Base-by-base conservation (phyloP, 2,329 filamentous ascomycete genomes). In the Aspergillus quadrilineatus region DNA sequence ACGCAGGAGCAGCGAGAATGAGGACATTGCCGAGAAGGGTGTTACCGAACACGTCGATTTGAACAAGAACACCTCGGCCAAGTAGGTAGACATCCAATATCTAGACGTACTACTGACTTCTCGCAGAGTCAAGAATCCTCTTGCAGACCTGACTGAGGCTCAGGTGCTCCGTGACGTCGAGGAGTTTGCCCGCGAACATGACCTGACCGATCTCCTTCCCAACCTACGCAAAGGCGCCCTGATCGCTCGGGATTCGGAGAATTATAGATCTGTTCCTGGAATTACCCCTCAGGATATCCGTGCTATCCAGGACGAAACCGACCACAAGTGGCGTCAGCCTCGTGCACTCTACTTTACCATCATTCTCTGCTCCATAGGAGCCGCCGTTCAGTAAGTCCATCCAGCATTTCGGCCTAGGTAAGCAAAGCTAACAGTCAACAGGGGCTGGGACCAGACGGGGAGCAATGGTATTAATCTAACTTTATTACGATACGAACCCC, bases 281-380 rank as follows among this genome's bases (percentile, higher is more conserved):
- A 67, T 83, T 22, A 73, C 73, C 1, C 72, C 76, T 2, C 60
- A 66, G 0, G 80, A 82, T 58, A 62, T 70, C 26, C 66, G 71
- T 6, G 73, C 71, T 4, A 73, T 82, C 32, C 70, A 71, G n/a
- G 67, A 76, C 26, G 80, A 82, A 61, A 68, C 75, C 29, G 65
- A 71, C 15, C 77, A 81, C 62, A 77, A 78, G 57, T 82, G 80
- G 80, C 73, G 73, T 9, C 80, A 82, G 59, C 79, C 81, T 3
- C 62, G 58, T 45, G 59, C 74, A 12, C 70, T 83, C 6, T 82
- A 82, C 64, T 75, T 78, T 55, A 80, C 78, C 7, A 79, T 83
- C 59, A 74, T 79, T 41, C 72, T 82, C 14, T 81, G 79, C 63
- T 81, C 79, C 1, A 74, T 83, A 44, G 80, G 77, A 42, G 79